Evolutionary conservation across 176 grass and related monocot species (phyloP).

Genomic region (Oryza brachyantha): DNA sequence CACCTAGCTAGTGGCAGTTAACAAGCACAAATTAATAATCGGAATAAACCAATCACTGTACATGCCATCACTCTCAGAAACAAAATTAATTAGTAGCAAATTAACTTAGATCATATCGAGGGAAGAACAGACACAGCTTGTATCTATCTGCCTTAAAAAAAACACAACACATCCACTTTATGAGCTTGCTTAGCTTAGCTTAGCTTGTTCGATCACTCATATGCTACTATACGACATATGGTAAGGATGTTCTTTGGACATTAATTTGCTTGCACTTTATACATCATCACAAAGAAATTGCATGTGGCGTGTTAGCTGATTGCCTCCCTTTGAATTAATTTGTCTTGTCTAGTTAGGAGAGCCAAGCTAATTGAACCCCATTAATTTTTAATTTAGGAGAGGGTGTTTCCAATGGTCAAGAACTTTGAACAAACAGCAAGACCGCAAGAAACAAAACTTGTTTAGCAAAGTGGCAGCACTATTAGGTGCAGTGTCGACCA

Average conservation of each 20-base stretch:
- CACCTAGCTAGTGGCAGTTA: neutral
- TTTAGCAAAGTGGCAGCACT: conserved; percentile 34
- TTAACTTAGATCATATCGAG: conserved; percentile 27
- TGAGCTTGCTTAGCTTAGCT: conserved; percentile 17
- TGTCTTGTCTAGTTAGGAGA: conserved; percentile 15
- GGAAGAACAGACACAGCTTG: neutral
- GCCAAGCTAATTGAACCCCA: neutral
- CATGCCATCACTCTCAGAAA: conserved; percentile 8
- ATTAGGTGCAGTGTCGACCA: neutral
- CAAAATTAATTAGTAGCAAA: neutral
- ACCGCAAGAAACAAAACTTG: conserved; percentile 27
- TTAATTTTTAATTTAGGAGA: neutral
- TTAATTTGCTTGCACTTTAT: neutral
- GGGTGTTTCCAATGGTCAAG: conserved; percentile 44
- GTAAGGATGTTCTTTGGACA: conserved; percentile 30
- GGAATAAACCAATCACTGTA: conserved; percentile 7
- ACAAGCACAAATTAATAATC: neutral
- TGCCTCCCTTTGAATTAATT: neutral
- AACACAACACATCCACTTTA: neutral
- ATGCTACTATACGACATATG: conserved; percentile 9
- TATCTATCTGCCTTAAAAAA: conserved; percentile 4
- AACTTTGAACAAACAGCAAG: conserved; percentile 28
- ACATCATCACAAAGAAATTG: conserved; percentile 9
- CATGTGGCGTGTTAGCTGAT: conserved; percentile 11
- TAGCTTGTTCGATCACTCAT: conserved; percentile 18